These are phyloP conservation scores for Erodium texanum DNA, from an alignment of 441 rosid genomes.

Conservation along the genomic window DNA sequence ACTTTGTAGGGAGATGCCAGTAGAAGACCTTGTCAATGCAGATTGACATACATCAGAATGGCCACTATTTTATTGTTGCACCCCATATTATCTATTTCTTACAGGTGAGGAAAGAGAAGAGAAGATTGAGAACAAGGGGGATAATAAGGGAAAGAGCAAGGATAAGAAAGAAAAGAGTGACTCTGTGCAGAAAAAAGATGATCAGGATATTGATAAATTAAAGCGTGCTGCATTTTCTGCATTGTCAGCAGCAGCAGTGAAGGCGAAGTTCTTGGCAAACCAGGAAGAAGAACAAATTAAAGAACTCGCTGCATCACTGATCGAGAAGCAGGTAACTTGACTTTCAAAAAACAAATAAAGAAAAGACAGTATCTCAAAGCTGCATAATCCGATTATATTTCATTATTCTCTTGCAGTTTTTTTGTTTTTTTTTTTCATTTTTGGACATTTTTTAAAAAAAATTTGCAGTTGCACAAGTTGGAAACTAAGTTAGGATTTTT, in stretches of 20 bases:
- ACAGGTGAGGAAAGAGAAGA: conserved; percentile 33
- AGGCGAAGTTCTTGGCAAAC: conserved; percentile 75
- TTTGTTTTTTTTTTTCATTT: conserved; percentile 11
- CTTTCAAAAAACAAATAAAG: background rate
- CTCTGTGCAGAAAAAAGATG: conserved; percentile 37
- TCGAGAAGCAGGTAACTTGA: conserved; percentile 77
- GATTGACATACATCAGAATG: no score
- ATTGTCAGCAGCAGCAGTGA: conserved; percentile 90
- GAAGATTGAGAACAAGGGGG: conserved; percentile 5
- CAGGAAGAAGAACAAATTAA: conserved; percentile 83
- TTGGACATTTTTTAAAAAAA: conserved; percentile 1
- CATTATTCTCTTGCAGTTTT: no score
- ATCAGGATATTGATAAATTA: conserved; percentile 41
- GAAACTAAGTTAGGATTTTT: conserved; percentile 73
- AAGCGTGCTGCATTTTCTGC: conserved; percentile 72
- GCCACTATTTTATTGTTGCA: background rate
- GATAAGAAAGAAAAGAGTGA: conserved; percentile 35
- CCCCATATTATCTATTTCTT: conserved; percentile 12
- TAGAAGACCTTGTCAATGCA: background rate
- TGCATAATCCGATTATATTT: no score
- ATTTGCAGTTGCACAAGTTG: conserved; percentile 68
- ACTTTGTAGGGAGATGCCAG: background rate
- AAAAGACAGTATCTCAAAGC: background rate
- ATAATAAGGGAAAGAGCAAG: conserved; percentile 3
- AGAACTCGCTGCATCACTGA: conserved; percentile 55